Evolutionary conservation across 2,329 filamentous ascomycete species (phyloP).

Genomic region (Fusarium euwallaceae): DNA sequence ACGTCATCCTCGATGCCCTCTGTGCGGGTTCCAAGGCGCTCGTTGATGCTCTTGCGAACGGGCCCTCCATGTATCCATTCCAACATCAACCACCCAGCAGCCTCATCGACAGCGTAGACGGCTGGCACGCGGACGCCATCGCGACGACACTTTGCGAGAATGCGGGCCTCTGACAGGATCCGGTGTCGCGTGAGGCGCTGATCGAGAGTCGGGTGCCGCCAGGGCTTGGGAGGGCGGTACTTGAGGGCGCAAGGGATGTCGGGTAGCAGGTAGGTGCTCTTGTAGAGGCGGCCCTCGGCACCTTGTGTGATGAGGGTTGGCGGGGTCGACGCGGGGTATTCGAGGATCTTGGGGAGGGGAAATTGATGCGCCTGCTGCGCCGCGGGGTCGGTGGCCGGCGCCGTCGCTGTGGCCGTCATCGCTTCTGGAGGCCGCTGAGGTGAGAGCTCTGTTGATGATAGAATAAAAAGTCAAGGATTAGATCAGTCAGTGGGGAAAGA

Average conservation of each 20-base stretch:
- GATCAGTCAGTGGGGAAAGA: constrained; percentile 14
- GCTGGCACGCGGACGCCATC: constrained; percentile 87
- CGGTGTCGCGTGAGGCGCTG: constrained; percentile 87
- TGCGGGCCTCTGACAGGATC: constrained; percentile 88
- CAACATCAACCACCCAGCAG: constrained; percentile 80
- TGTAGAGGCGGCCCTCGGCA: constrained; percentile 95
- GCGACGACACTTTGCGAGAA: constrained; percentile 81
- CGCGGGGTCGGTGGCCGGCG: constrained; percentile 36
- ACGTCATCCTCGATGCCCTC: constrained; percentile 58
- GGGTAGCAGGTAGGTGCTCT: constrained; percentile 81
- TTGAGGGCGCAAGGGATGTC: constrained; percentile 83
- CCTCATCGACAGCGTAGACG: constrained; percentile 77
- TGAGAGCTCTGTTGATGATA: constrained; percentile 3
- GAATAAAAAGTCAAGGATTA: constrained; percentile 8
- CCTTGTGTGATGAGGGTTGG: constrained; percentile 88
- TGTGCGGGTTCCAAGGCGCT: constrained; percentile 69
- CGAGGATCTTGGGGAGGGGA: constrained; percentile 75
- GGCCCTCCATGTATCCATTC: constrained; percentile 86
- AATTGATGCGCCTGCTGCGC: constrained; percentile 50
- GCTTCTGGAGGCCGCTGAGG: constrained; percentile 14
- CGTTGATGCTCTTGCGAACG: constrained; percentile 77
- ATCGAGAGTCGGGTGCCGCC: constrained; percentile 92
- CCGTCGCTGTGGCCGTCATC: constrained; percentile 17
- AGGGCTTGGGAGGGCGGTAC: constrained; percentile 90
- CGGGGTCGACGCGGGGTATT: constrained; percentile 68